Conservation (phyloP, 2,329 filamentous ascomycete species). For the Colletotrichum sp. region DNA sequence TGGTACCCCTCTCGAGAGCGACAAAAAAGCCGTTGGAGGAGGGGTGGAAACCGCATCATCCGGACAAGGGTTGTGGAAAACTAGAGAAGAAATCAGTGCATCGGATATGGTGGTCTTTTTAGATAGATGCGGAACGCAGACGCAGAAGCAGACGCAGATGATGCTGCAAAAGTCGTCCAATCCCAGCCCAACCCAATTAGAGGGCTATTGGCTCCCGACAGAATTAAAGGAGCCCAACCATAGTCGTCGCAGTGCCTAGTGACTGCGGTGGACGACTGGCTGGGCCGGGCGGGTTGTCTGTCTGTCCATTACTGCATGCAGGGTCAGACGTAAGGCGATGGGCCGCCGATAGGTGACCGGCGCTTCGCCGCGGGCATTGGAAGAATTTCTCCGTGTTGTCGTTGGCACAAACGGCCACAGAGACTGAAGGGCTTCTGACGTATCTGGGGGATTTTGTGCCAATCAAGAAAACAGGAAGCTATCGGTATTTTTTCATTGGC, state of each 20-base stretch:
- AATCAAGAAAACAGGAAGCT: constrained; percentile 5
- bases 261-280: neutral
- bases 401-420: neutral
- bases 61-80: neutral
- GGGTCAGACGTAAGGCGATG: constrained; percentile 21
- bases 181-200: constrained; percentile 17
- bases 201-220: constrained; percentile 21
- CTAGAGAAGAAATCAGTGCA: neutral
- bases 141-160: neutral
- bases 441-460: neutral
- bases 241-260: neutral
- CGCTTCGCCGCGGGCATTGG: constrained; percentile 4
- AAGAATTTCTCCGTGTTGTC: constrained; percentile 18
- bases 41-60: constrained; percentile 8
- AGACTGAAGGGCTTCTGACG: neutral
- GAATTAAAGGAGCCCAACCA: constrained; percentile 9
- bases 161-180: constrained; percentile 8
- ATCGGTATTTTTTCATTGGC: neutral
- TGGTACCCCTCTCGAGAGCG: neutral
- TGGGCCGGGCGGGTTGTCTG: neutral
- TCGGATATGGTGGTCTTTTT: neutral
- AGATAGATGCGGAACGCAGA: neutral
- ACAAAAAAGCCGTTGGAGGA: neutral
- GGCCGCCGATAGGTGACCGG: constrained; percentile 17
- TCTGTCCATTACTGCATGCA: constrained; percentile 20